phyloP scores from a whole-genome alignment of 2,329 filamentous ascomycete genomes.

The Diplodia sapinea region DNA sequence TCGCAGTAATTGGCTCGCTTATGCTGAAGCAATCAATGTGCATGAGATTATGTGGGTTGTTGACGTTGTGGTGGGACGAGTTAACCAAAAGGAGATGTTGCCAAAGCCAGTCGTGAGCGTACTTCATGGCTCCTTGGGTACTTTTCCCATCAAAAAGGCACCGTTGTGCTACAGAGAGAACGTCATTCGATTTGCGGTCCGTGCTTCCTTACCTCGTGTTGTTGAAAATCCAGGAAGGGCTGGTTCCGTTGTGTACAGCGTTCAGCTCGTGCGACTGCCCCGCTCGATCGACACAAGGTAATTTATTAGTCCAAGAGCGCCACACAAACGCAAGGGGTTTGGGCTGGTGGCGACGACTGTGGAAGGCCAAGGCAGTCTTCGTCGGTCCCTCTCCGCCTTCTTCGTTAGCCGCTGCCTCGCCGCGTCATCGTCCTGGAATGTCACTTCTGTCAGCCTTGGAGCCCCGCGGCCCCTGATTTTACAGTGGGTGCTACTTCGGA shows the following conservation, averaged over 20 bases:
- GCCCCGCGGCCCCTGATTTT: background rate
- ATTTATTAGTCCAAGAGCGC: background rate
- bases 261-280: constrained; percentile 9
- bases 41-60: background rate
- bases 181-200: background rate
- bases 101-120: background rate
- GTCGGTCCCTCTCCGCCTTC: constrained; percentile 4
- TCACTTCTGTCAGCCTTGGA: too few species aligned
- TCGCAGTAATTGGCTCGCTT: background rate
- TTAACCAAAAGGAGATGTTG: background rate
- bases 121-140: background rate
- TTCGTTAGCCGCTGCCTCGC: constrained; percentile 11
- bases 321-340: constrained; percentile 7
- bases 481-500: background rate
- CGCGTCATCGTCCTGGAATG: background rate
- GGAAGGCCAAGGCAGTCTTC: constrained; percentile 2
- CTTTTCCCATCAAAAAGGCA: background rate
- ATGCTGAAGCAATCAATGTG: background rate
- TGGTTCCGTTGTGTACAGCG: background rate
- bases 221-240: background rate
- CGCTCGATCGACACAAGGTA: constrained; percentile 1
- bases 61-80: background rate
- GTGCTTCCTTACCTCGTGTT: background rate
- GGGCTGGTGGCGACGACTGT: background rate
- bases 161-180: background rate